Percentiles rank a stretch among this genome's conserved stretches.
Conservation (phyloP, 805 yeast species). For the Zygoascus bituminiphila region DNA sequence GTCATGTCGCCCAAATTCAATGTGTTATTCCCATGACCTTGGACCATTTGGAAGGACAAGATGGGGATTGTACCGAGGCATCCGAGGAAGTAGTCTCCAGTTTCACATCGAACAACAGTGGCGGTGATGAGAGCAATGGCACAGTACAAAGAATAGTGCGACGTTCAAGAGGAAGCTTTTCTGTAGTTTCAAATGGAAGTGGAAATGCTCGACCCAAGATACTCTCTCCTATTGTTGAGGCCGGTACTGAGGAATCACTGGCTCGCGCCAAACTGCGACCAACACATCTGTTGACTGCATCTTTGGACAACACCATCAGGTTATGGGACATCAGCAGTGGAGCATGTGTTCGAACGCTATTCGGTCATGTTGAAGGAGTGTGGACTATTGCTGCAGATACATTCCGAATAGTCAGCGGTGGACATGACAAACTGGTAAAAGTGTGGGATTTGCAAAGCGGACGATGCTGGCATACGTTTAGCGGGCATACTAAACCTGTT, state of each 20-base stretch:
- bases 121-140: background rate
- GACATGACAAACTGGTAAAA: conserved; percentile 82
- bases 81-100: background rate
- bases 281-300: conserved; percentile 81
- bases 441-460: conserved; percentile 97
- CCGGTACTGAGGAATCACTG: conserved; percentile 12
- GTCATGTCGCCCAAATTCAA: conserved; percentile 93
- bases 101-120: conserved; percentile 1
- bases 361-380: conserved; percentile 97
- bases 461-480: conserved; percentile 86
- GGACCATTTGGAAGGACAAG: conserved; percentile 46
- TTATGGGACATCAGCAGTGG: conserved; percentile 87
- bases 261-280: conserved; percentile 30
- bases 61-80: conserved; percentile 9
- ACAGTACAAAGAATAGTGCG: background rate
- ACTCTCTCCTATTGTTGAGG: background rate
- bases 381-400: conserved; percentile 97
- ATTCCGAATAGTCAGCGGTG: conserved; percentile 88
- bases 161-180: background rate
- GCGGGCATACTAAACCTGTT: conserved; percentile 54
- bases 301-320: conserved; percentile 87
- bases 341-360: conserved; percentile 83
- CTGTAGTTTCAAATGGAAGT: background rate
- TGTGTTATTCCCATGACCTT: conserved; percentile 79
- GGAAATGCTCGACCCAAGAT: background rate